Evolutionary conservation across 176 grass and related monocot genomes (phyloP).

Genomic region (Poa pratensis): DNA sequence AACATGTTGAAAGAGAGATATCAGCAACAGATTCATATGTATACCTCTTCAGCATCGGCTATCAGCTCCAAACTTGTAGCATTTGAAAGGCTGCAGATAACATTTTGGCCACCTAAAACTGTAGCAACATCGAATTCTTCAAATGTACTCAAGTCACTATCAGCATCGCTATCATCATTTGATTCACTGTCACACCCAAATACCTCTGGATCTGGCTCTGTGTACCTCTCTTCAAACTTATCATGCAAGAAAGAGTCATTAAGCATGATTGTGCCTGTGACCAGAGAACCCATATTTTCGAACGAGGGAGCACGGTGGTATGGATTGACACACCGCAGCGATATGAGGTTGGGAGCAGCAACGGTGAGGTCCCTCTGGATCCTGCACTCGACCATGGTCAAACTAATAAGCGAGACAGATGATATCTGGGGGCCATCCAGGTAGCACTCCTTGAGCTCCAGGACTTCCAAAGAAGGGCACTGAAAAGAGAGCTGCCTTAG

Average conservation of each 20-base stretch:
- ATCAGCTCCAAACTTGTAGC: constrained; percentile 43
- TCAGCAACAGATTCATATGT: background rate
- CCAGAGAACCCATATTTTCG: background rate
- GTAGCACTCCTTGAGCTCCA: background rate
- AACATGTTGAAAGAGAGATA: background rate
- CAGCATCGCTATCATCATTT: background rate
- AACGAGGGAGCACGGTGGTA: constrained; percentile 12
- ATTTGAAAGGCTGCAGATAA: constrained; percentile 34
- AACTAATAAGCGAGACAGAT: constrained; percentile 8
- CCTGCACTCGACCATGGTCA: background rate
- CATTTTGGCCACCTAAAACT: constrained; percentile 29
- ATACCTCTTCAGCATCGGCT: constrained; percentile 35
- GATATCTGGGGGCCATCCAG: background rate
- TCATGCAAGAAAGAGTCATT: constrained; percentile 20
- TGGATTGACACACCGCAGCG: background rate
- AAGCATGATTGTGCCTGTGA: background rate
- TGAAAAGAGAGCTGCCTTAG: constrained; percentile 22
- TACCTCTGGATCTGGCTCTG: too few relatives aligned
- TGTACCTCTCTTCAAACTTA: background rate
- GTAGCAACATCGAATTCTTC: background rate
- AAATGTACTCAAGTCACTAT: background rate
- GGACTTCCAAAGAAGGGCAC: constrained; percentile 25
- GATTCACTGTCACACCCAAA: background rate
- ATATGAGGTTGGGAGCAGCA: background rate
- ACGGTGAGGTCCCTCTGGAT: background rate